A percentile compares a stretch with the other conserved stretches of the same genome.
Conservation (phyloP, 768 basidiomycete species). For the Agrocybe praecox region DNA sequence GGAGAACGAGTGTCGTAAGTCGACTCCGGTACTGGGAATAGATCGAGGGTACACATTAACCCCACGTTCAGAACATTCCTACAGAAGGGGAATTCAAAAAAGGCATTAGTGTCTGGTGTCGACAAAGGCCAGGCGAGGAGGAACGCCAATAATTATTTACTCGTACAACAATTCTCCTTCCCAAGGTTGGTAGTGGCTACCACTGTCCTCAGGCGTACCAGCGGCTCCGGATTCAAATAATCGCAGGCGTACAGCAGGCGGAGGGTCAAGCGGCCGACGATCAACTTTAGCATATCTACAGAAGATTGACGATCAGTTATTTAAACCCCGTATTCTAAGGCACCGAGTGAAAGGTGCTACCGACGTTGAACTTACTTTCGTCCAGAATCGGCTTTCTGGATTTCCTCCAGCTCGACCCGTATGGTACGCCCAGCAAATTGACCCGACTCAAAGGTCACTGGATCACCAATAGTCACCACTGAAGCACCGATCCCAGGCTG, state of each 20-base stretch:
- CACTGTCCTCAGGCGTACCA: constrained; percentile 6
- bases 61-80: constrained; percentile 60
- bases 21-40: constrained; percentile 60
- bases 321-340: not conserved
- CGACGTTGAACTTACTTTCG: constrained; percentile 50
- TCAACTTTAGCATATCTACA: constrained; percentile 61
- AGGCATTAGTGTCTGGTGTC: constrained; percentile 5
- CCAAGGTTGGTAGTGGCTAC: constrained; percentile 21
- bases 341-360: constrained; percentile 3
- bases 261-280: constrained; percentile 70
- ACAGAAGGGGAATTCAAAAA: constrained; percentile 1
- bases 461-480: constrained; percentile 33
- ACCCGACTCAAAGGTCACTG: constrained; percentile 51
- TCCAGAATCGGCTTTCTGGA: constrained; percentile 69
- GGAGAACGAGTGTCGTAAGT: constrained; percentile 18
- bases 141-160: constrained; percentile 29
- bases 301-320: constrained; percentile 6
- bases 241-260: constrained; percentile 55
- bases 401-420: constrained; percentile 56
- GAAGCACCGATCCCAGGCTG: constrained; percentile 16
- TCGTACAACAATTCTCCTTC: constrained; percentile 56
- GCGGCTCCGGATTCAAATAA: constrained; percentile 42
- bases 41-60: constrained; percentile 70
- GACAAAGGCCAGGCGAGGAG: constrained; percentile 3
- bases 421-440: constrained; percentile 52